phyloP scores from a whole-genome alignment of 768 basidiomycete genomes.

The Calvatia gigantea region DNA sequence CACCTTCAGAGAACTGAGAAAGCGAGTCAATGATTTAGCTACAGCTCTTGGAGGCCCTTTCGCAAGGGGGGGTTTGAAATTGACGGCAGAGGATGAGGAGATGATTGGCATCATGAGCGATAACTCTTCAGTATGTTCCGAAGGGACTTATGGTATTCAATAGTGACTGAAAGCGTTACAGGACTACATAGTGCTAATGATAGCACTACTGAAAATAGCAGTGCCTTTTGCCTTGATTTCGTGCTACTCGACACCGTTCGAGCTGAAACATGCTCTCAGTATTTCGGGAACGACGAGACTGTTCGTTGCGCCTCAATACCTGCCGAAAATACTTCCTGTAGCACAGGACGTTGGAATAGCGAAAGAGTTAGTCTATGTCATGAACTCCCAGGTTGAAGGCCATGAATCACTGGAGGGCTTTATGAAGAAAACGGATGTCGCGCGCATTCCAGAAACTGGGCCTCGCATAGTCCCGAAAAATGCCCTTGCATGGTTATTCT shows the following conservation, averaged over 20 bases:
- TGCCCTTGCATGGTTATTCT: slow-evolving; percentile 64
- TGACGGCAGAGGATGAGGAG: slow-evolving; percentile 43
- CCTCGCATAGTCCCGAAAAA: slow-evolving; percentile 43
- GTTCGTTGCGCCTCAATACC: slow-evolving; percentile 29
- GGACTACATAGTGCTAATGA: slow-evolving; percentile 30
- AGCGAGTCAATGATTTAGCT: slow-evolving; percentile 48
- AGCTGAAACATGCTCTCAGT: slow-evolving; percentile 30
- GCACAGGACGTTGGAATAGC: slow-evolving; percentile 31
- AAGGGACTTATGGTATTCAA: too few species aligned
- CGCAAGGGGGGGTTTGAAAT: slow-evolving; percentile 50
- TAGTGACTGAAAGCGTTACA: slow-evolving; percentile 11
- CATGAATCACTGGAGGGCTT: slow-evolving; percentile 39
- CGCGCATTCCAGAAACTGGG: slow-evolving; percentile 33
- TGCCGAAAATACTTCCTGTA: slow-evolving; percentile 24
- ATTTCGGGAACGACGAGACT: slow-evolving; percentile 28
- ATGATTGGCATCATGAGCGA: slow-evolving; percentile 68
- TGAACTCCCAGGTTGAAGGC: slow-evolving; percentile 33
- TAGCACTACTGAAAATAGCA: slow-evolving; percentile 26
- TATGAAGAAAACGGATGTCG: slow-evolving; percentile 32
- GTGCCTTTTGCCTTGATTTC: slow-evolving; percentile 32
- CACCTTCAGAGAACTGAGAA: slow-evolving; percentile 45
- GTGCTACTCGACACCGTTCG: slow-evolving; percentile 32
- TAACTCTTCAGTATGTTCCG: slow-evolving; percentile 54
- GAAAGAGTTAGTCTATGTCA: slow-evolving; percentile 41
- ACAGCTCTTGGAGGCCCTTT: slow-evolving; percentile 48